These are phyloP conservation scores for Saccharomycopsis sp. DNA, from an alignment of 805 yeast species.

Conservation along the genomic window DNA sequence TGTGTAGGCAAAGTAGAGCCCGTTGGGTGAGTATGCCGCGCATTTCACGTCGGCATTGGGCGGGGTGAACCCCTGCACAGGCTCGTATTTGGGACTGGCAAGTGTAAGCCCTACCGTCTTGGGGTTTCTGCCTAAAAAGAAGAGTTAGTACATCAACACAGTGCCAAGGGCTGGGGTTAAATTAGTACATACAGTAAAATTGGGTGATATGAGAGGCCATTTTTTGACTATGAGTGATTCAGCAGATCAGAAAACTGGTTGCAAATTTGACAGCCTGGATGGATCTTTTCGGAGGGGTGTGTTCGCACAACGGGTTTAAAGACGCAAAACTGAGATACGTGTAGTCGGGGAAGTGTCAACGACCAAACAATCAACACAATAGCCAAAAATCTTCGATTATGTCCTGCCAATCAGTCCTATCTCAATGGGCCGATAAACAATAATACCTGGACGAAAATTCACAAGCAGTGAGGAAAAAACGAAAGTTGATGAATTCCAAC, in stretches of 20 bases:
- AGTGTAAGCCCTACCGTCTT: slow-evolving; percentile 41
- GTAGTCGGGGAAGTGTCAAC: background rate
- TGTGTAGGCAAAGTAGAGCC: slow-evolving; percentile 63
- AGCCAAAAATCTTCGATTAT: no score
- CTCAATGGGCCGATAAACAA: background rate
- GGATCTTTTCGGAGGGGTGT: no score
- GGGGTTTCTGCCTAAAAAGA: slow-evolving; percentile 45
- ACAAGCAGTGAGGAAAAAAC: background rate
- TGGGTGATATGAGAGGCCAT: slow-evolving; percentile 4
- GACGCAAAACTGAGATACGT: background rate
- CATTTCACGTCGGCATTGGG: slow-evolving; percentile 47
- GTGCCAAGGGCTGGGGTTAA: background rate
- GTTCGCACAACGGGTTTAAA: no score
- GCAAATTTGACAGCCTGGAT: background rate
- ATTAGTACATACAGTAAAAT: slow-evolving; percentile 11
- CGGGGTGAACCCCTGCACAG: slow-evolving; percentile 24
- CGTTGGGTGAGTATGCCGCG: slow-evolving; percentile 62
- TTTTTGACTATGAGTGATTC: background rate
- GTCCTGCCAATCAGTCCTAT: background rate
- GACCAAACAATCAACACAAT: background rate
- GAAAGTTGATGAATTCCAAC: background rate
- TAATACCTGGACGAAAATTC: background rate
- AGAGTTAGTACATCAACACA: slow-evolving; percentile 8
- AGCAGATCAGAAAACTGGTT: background rate
- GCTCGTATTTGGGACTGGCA: slow-evolving; percentile 34